Evolutionary conservation across 371 early-diverging fungal species (phyloP).

Genomic region (Syncephalastrum racemosum): DNA sequence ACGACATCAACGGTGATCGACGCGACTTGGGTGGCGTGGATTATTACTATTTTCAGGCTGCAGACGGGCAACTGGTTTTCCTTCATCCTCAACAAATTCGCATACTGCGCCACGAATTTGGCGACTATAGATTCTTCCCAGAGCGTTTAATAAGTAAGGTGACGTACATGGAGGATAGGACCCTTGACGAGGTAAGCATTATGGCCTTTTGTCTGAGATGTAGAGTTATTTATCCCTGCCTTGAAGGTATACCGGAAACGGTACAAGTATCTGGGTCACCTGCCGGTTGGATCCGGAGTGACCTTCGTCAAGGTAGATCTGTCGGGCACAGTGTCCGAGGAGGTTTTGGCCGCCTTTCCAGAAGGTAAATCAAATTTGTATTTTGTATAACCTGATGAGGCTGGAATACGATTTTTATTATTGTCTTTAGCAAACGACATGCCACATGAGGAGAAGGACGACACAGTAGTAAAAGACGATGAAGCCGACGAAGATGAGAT

Average conservation of each 20-base stretch:
- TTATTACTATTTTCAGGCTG: constrained; percentile 73
- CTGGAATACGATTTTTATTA: background rate
- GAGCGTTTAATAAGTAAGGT: constrained; percentile 47
- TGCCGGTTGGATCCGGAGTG: constrained; percentile 82
- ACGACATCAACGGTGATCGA: constrained; percentile 3
- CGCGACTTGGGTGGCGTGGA: background rate
- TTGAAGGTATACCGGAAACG: constrained; percentile 72
- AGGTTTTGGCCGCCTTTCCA: constrained; percentile 44
- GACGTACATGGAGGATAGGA: constrained; percentile 55
- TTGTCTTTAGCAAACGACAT: background rate
- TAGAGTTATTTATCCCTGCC: constrained; percentile 53
- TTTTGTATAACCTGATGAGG: background rate
- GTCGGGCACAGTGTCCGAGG: constrained; percentile 50
- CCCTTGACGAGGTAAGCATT: constrained; percentile 2
- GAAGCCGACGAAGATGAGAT: background rate
- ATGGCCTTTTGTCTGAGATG: background rate
- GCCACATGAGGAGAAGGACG: constrained; percentile 1
- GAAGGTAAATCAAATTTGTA: constrained; percentile 29
- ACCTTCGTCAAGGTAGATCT: constrained; percentile 76
- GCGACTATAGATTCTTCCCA: constrained; percentile 54
- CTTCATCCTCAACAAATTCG: constrained; percentile 82
- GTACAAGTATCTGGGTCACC: constrained; percentile 73
- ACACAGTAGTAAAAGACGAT: background rate
- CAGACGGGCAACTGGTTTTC: constrained; percentile 81
- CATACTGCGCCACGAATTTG: constrained; percentile 66